Conservation (phyloP, 345 rosid genomes). For the Mallotus nudiflorus region DNA sequence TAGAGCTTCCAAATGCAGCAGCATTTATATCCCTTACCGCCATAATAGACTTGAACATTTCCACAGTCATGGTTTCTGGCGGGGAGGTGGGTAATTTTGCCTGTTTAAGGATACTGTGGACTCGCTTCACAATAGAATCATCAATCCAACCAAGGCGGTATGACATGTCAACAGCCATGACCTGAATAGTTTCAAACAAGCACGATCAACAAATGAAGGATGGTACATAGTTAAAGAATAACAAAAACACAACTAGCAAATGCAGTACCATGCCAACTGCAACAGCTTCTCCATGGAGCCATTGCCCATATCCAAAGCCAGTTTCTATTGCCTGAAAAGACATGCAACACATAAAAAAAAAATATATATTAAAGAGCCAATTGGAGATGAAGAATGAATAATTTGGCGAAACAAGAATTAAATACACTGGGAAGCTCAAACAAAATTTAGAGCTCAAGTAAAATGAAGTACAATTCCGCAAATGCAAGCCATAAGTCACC, state of each 20-base stretch:
- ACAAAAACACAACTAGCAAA: conserved; percentile 2
- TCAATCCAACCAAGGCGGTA: conserved; percentile 98
- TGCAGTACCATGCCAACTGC: conserved; percentile 84
- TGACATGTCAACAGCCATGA: conserved; percentile 99
- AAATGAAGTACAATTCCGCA: not conserved
- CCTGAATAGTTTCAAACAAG: conserved; percentile 41
- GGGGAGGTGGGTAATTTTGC: conserved; percentile 79
- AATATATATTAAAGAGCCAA: no score
- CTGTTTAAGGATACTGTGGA: conserved; percentile 53
- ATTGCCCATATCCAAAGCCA: conserved; percentile 85
- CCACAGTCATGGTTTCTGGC: conserved; percentile 82
- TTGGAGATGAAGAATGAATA: not conserved
- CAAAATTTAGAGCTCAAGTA: not conserved
- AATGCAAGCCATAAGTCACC: not conserved
- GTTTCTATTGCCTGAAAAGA: conserved; percentile 88
- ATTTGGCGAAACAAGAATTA: not conserved
- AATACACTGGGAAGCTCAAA: not conserved
- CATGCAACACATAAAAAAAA: conserved; percentile 15
- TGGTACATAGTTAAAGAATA: not conserved
- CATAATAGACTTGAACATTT: conserved; percentile 94
- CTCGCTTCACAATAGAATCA: conserved; percentile 69
- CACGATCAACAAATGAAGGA: conserved; percentile 6
- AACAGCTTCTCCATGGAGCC: conserved; percentile 99
- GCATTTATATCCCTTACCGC: conserved; percentile 55
- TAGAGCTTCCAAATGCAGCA: not conserved